Evolutionary conservation across 169 alveolate genomes (phyloP).

Genomic region (Plasmodium fragile): DNA sequence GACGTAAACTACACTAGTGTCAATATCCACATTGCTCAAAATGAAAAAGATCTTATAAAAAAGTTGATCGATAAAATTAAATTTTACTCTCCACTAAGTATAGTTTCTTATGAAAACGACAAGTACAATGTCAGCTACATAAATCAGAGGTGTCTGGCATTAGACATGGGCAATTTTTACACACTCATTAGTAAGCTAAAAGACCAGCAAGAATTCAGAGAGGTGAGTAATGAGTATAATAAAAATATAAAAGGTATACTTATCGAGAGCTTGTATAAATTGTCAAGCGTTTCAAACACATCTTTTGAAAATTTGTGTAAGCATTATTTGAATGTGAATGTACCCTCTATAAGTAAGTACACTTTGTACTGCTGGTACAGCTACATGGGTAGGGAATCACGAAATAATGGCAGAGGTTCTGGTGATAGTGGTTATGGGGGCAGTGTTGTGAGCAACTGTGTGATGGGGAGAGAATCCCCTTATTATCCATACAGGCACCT

Average conservation of each 20-base stretch:
- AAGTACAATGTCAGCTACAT: slow-evolving; percentile 56
- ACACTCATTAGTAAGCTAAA: slow-evolving; percentile 35
- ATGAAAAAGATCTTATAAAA: slow-evolving; percentile 50
- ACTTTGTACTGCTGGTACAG: slow-evolving; percentile 42
- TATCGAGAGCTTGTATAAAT: slow-evolving; percentile 53
- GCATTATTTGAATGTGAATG: slow-evolving; percentile 33
- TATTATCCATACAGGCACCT: slow-evolving; percentile 69
- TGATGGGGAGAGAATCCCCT: background rate
- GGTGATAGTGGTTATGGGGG: background rate
- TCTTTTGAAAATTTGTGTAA: slow-evolving; percentile 71
- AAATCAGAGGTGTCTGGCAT: slow-evolving; percentile 52
- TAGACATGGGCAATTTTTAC: slow-evolving; percentile 50
- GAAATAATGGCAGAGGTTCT: background rate
- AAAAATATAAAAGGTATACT: slow-evolving; percentile 65
- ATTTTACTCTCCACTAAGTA: slow-evolving; percentile 58
- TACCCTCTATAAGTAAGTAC: slow-evolving; percentile 38
- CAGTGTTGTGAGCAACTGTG: background rate
- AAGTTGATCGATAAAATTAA: slow-evolving; percentile 23
- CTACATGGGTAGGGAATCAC: background rate
- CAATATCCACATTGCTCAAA: slow-evolving; percentile 39
- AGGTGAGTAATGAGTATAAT: slow-evolving; percentile 42
- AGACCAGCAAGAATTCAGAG: slow-evolving; percentile 26
- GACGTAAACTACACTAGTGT: slow-evolving; percentile 1
- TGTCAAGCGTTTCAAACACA: slow-evolving; percentile 12
- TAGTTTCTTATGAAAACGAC: slow-evolving; percentile 59